Conservation (phyloP, 2,329 filamentous ascomycete genomes). For the Colletotrichum lindemuthianum region DNA sequence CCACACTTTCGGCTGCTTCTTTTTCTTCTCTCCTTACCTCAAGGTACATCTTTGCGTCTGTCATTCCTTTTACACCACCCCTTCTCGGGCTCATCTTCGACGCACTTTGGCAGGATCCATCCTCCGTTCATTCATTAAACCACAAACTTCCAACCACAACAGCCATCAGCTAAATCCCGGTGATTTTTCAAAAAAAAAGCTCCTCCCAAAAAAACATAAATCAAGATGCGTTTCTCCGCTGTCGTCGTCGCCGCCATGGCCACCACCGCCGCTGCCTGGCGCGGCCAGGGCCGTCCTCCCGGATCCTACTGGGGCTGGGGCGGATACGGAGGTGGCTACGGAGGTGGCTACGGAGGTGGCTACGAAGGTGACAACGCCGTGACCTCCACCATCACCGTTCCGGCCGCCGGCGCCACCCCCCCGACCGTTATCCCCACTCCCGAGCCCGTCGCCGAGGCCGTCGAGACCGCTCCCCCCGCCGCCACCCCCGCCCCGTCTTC, state of each 20-base stretch:
- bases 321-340: neutral
- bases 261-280: conserved; percentile 31
- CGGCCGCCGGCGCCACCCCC: neutral
- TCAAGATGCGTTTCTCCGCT: conserved; percentile 36
- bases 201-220: neutral
- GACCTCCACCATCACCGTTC: conserved; percentile 14
- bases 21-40: neutral
- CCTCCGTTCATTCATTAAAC: conserved; percentile 28
- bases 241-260: conserved; percentile 30
- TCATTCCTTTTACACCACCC: conserved; percentile 29
- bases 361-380: neutral
- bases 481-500: conserved; percentile 18
- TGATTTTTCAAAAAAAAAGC: conserved; percentile 19
- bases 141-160: conserved; percentile 1
- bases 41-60: conserved; percentile 19
- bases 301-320: conserved; percentile 24
- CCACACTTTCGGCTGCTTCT: neutral
- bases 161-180: conserved; percentile 18
- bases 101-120: conserved; percentile 33
- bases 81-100: conserved; percentile 20
- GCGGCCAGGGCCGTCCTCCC: conserved; percentile 1
- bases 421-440: conserved; percentile 9
- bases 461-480: conserved; percentile 39
- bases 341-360: neutral
- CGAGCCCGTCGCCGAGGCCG: neutral